phyloP scores from a whole-genome alignment of 2,329 filamentous ascomycete genomes.

The Pseudogymnoascus sp. region DNA sequence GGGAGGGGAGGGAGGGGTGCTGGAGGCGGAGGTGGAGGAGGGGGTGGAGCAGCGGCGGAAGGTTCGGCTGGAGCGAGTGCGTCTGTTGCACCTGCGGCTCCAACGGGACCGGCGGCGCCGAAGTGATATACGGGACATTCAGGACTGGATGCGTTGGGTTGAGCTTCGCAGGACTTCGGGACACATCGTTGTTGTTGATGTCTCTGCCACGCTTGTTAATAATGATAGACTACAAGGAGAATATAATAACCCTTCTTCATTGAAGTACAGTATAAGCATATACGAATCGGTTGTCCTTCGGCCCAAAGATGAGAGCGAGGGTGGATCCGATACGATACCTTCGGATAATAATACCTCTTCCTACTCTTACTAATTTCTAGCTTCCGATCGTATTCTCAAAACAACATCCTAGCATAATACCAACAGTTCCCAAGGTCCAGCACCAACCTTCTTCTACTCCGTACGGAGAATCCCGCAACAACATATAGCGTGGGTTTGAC shows the following conservation, averaged over 20 bases:
- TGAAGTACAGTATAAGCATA: background rate
- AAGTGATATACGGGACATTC: slow-evolving; percentile 16
- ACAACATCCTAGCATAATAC: too few relatives aligned
- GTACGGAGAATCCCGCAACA: too few relatives aligned
- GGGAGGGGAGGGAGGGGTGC: slow-evolving; percentile 1
- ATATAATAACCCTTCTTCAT: background rate
- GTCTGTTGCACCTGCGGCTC: slow-evolving; percentile 15
- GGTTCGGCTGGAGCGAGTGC: slow-evolving; percentile 12
- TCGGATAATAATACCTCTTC: too few relatives aligned
- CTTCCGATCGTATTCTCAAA: background rate
- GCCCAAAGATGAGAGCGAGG: too few relatives aligned
- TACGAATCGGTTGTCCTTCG: background rate
- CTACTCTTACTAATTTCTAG: background rate
- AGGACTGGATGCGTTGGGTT: background rate
- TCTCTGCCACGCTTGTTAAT: background rate
- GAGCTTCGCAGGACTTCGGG: background rate
- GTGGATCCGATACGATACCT: too few relatives aligned
- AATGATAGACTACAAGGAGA: background rate
- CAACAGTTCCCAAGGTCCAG: too few relatives aligned
- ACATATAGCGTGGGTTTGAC: too few relatives aligned
- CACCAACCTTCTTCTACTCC: too few relatives aligned
- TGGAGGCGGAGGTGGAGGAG: slow-evolving; percentile 20
- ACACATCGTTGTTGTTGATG: background rate
- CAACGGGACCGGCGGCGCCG: slow-evolving; percentile 20
- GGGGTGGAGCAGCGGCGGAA: slow-evolving; percentile 17